Base-by-base conservation (phyloP, 1,284 basidiomycete genomes). In the Heterobasidion annosum region DNA sequence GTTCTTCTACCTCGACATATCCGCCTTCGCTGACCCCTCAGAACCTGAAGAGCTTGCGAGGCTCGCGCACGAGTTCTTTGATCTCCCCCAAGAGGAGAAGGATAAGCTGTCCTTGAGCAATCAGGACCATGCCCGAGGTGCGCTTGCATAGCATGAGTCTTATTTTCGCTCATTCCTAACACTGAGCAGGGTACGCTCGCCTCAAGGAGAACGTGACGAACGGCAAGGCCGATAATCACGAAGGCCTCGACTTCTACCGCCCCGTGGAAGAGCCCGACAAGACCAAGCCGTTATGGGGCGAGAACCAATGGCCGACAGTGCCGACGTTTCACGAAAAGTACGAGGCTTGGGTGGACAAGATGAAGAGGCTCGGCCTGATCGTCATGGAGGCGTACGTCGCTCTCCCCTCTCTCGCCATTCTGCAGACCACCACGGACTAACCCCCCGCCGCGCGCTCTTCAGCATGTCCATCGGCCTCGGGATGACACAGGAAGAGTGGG, bases 1-100 rank as follows among this genome's bases (percentile, higher is more conserved):
- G 0, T 94, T 94, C 75, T 92, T 94, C 70, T 95, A 94, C 66
- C 74, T 94, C 50, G 78, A 88, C 55, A 75, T 92, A 45, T 77
- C 79, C 8, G 68, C 74, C 1, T 87, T 76, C 60, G 67, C 83
- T 16, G 70, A 81, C 43, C 67, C 69, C 0, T 64, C 70, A 0
- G 85, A 91, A 61, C 77, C 85, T n/a, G 78, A 83, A 42, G 79
- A 86, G 58, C 75, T 92, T 5, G 68, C 80, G 0, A 65, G 70
- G 7, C 73, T 91, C 1, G 89, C 82, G 2, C 74, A 78, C 18
- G 70, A 80, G 57, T 95, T 94, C 73, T 93, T 94, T 61, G 61
- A 67, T 8, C 67, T 84, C 9, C 81, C 87, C 0, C 79, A 85
- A 57, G 79, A 77, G 10, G 85, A 88, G 64, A 94, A 93, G 69